A percentile compares a stretch with the other conserved stretches of the same genome.
These are phyloP conservation scores for Sideroxylon spinosum DNA, from an alignment of 179 eudicot genomes.

Conservation along the genomic window DNA sequence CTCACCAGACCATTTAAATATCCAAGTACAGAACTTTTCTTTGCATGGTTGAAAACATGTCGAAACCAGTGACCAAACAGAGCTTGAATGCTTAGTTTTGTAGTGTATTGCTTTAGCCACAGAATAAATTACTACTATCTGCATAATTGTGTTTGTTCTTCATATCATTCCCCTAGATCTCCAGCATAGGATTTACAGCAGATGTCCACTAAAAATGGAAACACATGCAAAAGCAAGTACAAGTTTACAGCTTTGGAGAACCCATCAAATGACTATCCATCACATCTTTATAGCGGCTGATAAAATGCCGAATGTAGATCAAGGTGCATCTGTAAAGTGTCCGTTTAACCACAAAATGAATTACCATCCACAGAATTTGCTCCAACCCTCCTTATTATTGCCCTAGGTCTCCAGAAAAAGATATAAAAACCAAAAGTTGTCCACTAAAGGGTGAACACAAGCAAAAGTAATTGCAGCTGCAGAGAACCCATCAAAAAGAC, in stretches of 20 bases:
- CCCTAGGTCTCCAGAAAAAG: background rate
- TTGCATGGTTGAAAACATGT: background rate
- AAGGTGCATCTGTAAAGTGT: no score
- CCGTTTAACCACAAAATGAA: no score
- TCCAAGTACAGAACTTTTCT: background rate
- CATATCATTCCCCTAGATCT: background rate
- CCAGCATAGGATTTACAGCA: background rate
- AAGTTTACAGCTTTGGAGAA: no score
- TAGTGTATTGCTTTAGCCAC: background rate
- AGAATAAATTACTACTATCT: background rate
- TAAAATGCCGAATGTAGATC: no score
- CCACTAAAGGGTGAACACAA: background rate
- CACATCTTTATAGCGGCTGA: no score
- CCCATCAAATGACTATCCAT: no score
- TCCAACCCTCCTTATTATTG: no score
- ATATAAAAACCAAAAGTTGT: background rate
- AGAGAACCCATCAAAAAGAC: background rate
- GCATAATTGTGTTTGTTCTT: background rate
- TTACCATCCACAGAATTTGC: no score
- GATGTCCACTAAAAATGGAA: no score
- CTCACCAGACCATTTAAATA: background rate
- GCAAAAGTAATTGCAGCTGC: background rate
- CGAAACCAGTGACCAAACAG: background rate
- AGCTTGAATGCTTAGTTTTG: background rate
- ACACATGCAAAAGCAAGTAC: no score